These are phyloP conservation scores for Pestalotiopsis sp. DNA, from an alignment of 2,329 filamentous ascomycete species.

Conservation along the genomic window DNA sequence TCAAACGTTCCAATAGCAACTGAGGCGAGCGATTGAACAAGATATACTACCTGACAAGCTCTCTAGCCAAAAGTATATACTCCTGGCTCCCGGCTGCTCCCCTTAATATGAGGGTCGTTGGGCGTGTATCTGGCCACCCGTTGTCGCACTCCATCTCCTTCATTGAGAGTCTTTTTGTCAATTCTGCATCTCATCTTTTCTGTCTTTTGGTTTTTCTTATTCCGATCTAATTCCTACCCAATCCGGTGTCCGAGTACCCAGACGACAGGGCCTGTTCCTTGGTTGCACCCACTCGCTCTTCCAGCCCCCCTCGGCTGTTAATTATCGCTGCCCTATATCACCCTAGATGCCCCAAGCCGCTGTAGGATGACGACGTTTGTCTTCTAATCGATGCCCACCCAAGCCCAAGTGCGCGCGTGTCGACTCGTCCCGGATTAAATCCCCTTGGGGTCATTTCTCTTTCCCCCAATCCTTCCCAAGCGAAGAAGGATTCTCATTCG, in stretches of 20 bases:
- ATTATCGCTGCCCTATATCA: conserved; percentile 15
- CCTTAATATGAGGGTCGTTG: not conserved
- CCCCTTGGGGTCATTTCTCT: conserved; percentile 17
- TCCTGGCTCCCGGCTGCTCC: not conserved
- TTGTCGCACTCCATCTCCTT: not conserved
- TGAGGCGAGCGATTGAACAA: not conserved
- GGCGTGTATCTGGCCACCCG: not conserved
- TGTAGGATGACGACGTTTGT: conserved; percentile 34
- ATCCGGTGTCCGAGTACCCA: conserved; percentile 3
- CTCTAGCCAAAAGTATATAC: not conserved
- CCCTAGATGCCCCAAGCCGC: conserved; percentile 13
- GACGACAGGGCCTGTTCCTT: conserved; percentile 8
- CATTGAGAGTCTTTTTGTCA: not conserved
- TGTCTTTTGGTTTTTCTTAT: not conserved
- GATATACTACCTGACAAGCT: not conserved
- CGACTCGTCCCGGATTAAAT: conserved; percentile 18
- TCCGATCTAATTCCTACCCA: not conserved
- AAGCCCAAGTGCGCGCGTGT: conserved; percentile 2
- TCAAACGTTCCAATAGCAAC: not conserved
- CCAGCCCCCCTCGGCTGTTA: conserved; percentile 13
- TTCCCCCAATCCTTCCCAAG: conserved; percentile 10
- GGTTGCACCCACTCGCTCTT: not conserved
- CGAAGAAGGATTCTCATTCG: not conserved
- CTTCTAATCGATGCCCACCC: conserved; percentile 14
- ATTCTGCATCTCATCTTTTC: not conserved